A percentile compares a stretch with the other conserved stretches of the same genome.
Evolutionary conservation across 371 early-diverging fungal genomes (phyloP).

Genomic region (Apophysomyces sp.): DNA sequence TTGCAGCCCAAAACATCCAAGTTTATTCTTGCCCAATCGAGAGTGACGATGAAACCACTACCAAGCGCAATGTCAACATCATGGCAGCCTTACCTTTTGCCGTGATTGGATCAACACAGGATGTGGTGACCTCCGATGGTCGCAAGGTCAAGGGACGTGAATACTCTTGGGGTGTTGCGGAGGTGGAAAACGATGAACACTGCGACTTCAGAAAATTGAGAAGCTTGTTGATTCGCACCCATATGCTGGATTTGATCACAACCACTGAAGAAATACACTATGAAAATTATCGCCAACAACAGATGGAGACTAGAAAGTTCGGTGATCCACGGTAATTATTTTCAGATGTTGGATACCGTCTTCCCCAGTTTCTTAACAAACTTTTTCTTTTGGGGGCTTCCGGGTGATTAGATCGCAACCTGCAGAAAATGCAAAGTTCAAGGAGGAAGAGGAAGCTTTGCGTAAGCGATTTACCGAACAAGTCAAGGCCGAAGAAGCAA

Average conservation of each 20-base stretch:
- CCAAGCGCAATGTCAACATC: constrained; percentile 76
- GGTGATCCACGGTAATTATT: constrained; percentile 67
- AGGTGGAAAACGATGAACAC: constrained; percentile 86
- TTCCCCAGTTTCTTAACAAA: not conserved
- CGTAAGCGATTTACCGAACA: constrained; percentile 93
- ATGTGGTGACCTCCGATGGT: constrained; percentile 71
- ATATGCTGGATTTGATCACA: constrained; percentile 89
- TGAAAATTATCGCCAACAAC: constrained; percentile 80
- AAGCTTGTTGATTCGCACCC: constrained; percentile 84
- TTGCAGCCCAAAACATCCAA: constrained; percentile 71
- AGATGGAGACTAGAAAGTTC: constrained; percentile 80
- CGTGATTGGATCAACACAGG: constrained; percentile 85
- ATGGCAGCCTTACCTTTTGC: constrained; percentile 91
- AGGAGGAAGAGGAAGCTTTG: constrained; percentile 92
- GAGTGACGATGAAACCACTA: constrained; percentile 79
- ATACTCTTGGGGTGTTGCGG: constrained; percentile 93
- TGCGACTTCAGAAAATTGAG: constrained; percentile 94
- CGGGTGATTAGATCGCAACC: constrained; percentile 47
- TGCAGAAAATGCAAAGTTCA: constrained; percentile 88
- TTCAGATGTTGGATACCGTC: constrained; percentile 13
- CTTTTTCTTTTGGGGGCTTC: not conserved
- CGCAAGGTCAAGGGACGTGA: constrained; percentile 80
- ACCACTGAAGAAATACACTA: constrained; percentile 89
- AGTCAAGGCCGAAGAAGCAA: constrained; percentile 88
- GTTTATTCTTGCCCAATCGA: constrained; percentile 77